These are phyloP conservation scores for Globisporangium viniferum DNA, from an alignment of 352 stramenopile genomes.

Conservation along the genomic window DNA sequence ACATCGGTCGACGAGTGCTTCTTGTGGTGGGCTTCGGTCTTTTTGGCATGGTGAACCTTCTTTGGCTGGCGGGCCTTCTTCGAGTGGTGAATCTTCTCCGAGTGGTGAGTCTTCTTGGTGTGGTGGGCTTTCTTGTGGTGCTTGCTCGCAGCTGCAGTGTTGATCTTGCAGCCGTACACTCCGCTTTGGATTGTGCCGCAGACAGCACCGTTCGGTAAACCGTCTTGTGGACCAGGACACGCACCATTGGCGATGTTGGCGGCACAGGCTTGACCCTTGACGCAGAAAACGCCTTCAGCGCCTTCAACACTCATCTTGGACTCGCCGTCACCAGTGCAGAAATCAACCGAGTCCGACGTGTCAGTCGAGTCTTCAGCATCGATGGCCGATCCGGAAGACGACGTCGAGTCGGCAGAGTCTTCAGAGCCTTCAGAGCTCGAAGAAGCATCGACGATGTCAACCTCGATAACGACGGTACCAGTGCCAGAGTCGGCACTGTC, in stretches of 20 bases:
- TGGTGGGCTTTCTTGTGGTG: conserved; percentile 5
- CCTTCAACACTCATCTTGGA: conserved; percentile 18
- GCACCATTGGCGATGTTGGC: conserved; percentile 19
- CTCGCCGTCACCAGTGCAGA: not conserved
- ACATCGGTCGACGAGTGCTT: not conserved
- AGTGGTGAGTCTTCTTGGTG: conserved; percentile 22
- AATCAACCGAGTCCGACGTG: not conserved
- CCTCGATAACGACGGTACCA: not conserved
- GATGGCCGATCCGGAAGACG: not conserved
- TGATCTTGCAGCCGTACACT: conserved; percentile 25
- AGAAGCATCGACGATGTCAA: not conserved
- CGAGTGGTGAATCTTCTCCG: not conserved
- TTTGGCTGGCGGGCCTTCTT: not conserved
- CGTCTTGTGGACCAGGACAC: conserved; percentile 11
- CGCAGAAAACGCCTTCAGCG: conserved; percentile 19
- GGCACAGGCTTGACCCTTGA: conserved; percentile 15
- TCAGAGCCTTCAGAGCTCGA: not conserved
- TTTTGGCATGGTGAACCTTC: not conserved
- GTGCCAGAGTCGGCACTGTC: not conserved
- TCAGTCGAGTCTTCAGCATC: not conserved
- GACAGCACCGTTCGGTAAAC: conserved; percentile 12
- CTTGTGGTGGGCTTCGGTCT: not conserved
- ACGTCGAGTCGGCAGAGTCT: not conserved
- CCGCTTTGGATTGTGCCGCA: conserved; percentile 25
- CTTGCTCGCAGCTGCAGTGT: not conserved